Evolutionary conservation across 345 rosid genomes (phyloP).

Genomic region (Aurinia saxatilis): DNA sequence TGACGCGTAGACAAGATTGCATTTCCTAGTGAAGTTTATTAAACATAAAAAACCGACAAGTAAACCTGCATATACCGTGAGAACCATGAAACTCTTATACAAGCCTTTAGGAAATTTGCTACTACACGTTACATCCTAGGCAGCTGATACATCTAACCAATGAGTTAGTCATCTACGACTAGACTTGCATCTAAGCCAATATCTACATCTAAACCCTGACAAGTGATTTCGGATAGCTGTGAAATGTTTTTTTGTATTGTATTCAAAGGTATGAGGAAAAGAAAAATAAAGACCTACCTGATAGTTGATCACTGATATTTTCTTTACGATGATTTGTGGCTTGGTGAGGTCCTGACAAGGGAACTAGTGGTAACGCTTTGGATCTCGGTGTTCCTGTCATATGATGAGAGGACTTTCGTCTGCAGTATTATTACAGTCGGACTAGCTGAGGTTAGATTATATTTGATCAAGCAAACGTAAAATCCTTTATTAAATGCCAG

Average conservation of each 20-base stretch:
- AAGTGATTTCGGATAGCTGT: background rate
- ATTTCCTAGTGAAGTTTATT: background rate
- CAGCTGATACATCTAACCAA: background rate
- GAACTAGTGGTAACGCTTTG: conserved; percentile 30
- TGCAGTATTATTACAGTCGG: conserved; percentile 37
- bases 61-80: conserved; percentile 17
- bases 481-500: background rate
- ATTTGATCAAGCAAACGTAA: background rate
- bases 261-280: background rate
- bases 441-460: conserved; percentile 26
- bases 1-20: conserved; percentile 11
- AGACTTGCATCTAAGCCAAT: background rate
- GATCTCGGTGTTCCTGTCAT: conserved; percentile 32
- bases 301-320: background rate
- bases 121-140: background rate
- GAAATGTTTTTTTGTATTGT: background rate
- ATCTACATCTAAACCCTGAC: background rate
- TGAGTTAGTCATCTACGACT: background rate
- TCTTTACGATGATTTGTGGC: conserved; percentile 34
- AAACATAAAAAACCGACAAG: conserved; percentile 1
- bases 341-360: conserved; percentile 33
- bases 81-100: background rate
- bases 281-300: conserved; percentile 11
- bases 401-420: conserved; percentile 44
- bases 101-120: background rate